A percentile compares a stretch with the other conserved stretches of the same genome.
These are phyloP conservation scores for Pezicula radicicola DNA, from an alignment of 2,329 filamentous ascomycete genomes.

Conservation along the genomic window DNA sequence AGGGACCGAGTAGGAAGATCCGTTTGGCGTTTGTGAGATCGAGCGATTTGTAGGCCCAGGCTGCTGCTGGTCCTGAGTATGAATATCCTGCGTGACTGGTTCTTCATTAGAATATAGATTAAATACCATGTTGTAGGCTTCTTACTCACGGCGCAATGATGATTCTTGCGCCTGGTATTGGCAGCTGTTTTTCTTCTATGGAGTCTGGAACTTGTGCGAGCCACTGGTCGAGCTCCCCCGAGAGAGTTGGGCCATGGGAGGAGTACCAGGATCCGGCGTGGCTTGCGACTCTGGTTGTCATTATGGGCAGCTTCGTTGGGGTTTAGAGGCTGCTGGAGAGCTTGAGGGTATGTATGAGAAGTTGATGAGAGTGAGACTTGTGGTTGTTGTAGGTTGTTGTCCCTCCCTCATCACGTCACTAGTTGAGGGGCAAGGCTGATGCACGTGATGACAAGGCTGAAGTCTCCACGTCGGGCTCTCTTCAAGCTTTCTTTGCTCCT, in stretches of 20 bases:
- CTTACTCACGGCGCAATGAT: slow-evolving; percentile 86
- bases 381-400: not conserved
- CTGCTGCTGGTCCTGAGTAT: slow-evolving; percentile 88
- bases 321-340: not conserved
- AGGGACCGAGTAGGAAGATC: slow-evolving; percentile 89
- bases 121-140: not conserved
- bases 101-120: slow-evolving; percentile 5
- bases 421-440: not conserved
- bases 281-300: slow-evolving; percentile 52
- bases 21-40: slow-evolving; percentile 81
- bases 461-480: no score
- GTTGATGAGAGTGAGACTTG: not conserved
- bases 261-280: slow-evolving; percentile 92
- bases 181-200: slow-evolving; percentile 59
- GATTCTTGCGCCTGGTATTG: slow-evolving; percentile 71
- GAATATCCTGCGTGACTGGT: slow-evolving; percentile 86
- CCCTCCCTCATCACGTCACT: not conserved
- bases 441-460: not conserved
- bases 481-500: no score
- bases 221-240: slow-evolving; percentile 69
- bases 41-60: slow-evolving; percentile 89
- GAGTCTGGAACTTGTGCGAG: slow-evolving; percentile 67
- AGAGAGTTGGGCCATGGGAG: slow-evolving; percentile 55
- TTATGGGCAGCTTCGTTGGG: slow-evolving; percentile 11
- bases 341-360: not conserved